Conservation (phyloP, 495 filamentous ascomycete genomes). For the Aspergillus avenaceus region DNA sequence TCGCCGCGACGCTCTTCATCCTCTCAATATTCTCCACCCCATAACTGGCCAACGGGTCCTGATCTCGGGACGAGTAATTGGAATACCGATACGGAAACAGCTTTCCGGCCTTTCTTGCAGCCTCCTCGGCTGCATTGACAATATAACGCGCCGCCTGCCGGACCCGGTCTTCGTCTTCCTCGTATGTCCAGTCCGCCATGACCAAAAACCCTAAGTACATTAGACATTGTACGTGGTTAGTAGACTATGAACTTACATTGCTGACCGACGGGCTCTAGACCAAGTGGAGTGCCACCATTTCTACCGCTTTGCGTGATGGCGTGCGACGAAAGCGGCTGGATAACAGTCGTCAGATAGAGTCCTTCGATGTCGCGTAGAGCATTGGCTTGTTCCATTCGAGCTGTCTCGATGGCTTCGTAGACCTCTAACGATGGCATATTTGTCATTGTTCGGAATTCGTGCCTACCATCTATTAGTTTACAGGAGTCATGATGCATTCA, state of each 20-base stretch:
- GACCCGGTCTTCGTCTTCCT: background rate
- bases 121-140: constrained; percentile 5
- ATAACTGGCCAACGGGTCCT: constrained; percentile 10
- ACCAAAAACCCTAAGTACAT: constrained; percentile 7
- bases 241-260: constrained; percentile 8
- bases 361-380: constrained; percentile 5
- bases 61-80: constrained; percentile 12
- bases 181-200: constrained; percentile 3
- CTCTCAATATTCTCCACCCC: constrained; percentile 3
- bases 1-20: background rate
- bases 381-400: constrained; percentile 9
- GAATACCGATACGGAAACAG: constrained; percentile 12
- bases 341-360: constrained; percentile 4
- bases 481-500: no score
- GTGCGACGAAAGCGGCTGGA: constrained; percentile 12
- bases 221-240: no score
- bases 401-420: constrained; percentile 10
- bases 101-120: constrained; percentile 7
- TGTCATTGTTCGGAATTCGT: constrained; percentile 17
- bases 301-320: constrained; percentile 1
- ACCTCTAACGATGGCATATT: constrained; percentile 11
- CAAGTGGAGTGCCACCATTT: constrained; percentile 3
- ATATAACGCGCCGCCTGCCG: constrained; percentile 5
- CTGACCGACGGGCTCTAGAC: constrained; percentile 1
- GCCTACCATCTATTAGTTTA: constrained; percentile 1